phyloP scores from a whole-genome alignment of 2,329 filamentous ascomycete species.

The Drechmeria coniospora region DNA sequence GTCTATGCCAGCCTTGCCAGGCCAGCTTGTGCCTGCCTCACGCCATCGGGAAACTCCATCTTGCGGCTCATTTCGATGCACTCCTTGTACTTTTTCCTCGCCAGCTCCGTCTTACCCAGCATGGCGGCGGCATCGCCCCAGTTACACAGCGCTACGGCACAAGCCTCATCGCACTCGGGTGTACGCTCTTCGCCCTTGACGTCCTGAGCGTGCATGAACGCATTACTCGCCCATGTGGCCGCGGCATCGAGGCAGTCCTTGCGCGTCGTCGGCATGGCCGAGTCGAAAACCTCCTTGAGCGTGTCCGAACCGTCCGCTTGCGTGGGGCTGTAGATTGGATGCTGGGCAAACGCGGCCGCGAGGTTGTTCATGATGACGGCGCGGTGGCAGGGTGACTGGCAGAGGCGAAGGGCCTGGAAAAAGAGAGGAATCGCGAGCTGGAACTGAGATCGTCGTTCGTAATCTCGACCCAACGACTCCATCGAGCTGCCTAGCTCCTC shows the following conservation, averaged over 20 bases:
- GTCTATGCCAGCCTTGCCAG: slow-evolving; percentile 20
- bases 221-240: slow-evolving; percentile 64
- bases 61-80: slow-evolving; percentile 45
- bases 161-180: slow-evolving; percentile 70
- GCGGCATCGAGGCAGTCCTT: slow-evolving; percentile 53
- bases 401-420: slow-evolving; percentile 65
- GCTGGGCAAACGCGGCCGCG: slow-evolving; percentile 57
- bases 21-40: slow-evolving; percentile 36
- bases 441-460: slow-evolving; percentile 57
- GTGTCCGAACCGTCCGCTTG: slow-evolving; percentile 12
- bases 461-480: slow-evolving; percentile 63
- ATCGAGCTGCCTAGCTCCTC: slow-evolving; percentile 60
- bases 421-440: slow-evolving; percentile 77
- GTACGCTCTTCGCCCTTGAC: slow-evolving; percentile 53
- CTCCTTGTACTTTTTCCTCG: slow-evolving; percentile 53
- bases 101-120: slow-evolving; percentile 48
- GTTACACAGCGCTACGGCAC: slow-evolving; percentile 72
- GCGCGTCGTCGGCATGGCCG: slow-evolving; percentile 28
- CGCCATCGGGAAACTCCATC: slow-evolving; percentile 35
- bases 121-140: slow-evolving; percentile 72
- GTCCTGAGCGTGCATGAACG: slow-evolving; percentile 48
- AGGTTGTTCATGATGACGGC: slow-evolving; percentile 80
- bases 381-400: slow-evolving; percentile 54
- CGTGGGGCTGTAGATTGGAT: slow-evolving; percentile 26
- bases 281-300: slow-evolving; percentile 12